A percentile compares a stretch with the other conserved stretches of the same genome.
Conservation (phyloP, 805 yeast species). For the Saccharomyces kudriavzevii region DNA sequence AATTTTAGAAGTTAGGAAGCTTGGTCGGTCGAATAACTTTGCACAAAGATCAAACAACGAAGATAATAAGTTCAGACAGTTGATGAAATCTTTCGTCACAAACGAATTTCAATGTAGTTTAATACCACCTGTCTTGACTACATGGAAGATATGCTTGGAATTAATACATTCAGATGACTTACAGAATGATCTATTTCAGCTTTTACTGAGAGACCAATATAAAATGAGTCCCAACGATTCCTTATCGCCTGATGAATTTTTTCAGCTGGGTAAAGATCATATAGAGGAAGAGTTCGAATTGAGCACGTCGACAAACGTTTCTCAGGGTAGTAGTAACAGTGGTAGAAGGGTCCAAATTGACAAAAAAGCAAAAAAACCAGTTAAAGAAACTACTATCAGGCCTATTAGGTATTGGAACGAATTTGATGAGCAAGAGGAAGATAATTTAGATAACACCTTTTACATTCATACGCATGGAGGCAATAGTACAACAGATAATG, state of each 20-base stretch:
- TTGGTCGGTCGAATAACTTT: neutral
- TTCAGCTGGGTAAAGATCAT: slow-evolving; percentile 15
- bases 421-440: slow-evolving; percentile 28
- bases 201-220: slow-evolving; percentile 14
- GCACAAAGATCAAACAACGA: neutral
- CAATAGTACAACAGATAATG: slow-evolving; percentile 1
- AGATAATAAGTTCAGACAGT: neutral
- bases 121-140: slow-evolving; percentile 8
- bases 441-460: slow-evolving; percentile 5
- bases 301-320: neutral
- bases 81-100: slow-evolving; percentile 10
- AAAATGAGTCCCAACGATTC: slow-evolving; percentile 6
- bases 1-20: slow-evolving; percentile 14
- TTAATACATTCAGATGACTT: slow-evolving; percentile 8
- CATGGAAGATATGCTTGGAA: slow-evolving; percentile 19
- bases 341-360: neutral
- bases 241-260: slow-evolving; percentile 17
- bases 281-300: slow-evolving; percentile 2
- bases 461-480: slow-evolving; percentile 6
- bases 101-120: slow-evolving; percentile 21
- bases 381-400: neutral
- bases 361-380: neutral
- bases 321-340: neutral
- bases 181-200: slow-evolving; percentile 11
- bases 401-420: slow-evolving; percentile 29